A percentile compares a stretch with the other conserved stretches of the same genome.
Conservation (phyloP, 495 filamentous ascomycete species). For the Penicillium desertorum region DNA sequence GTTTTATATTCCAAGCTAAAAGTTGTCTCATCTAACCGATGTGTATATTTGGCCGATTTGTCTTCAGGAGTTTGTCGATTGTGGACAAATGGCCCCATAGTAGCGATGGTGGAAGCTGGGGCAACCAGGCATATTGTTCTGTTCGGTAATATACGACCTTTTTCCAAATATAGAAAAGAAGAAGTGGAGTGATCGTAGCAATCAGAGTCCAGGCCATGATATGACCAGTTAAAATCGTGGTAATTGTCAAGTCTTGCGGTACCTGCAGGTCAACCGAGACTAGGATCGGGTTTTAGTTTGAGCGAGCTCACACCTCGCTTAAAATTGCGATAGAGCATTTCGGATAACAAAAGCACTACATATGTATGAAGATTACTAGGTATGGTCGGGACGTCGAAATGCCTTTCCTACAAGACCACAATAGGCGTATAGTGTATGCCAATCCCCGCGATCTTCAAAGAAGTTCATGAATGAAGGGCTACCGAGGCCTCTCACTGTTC, state of each 20-base stretch:
- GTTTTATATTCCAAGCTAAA: not conserved
- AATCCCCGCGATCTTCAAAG: not conserved
- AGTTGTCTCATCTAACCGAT: not conserved
- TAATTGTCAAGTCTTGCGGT: not conserved
- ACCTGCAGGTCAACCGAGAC: not conserved
- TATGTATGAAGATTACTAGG: no score
- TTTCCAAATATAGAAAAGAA: not conserved
- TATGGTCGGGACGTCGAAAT: not conserved
- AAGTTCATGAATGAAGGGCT: not conserved
- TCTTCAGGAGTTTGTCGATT: not conserved
- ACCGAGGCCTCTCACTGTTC: not conserved
- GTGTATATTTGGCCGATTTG: not conserved
- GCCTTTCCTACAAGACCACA: not conserved
- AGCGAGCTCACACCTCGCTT: not conserved
- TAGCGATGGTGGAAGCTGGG: slow-evolving; percentile 5
- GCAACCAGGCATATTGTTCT: slow-evolving; percentile 1
- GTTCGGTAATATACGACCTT: slow-evolving; percentile 1
- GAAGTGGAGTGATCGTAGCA: not conserved
- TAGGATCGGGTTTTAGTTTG: not conserved
- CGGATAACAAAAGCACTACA: not conserved
- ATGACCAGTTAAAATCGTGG: not conserved
- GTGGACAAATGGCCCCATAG: slow-evolving; percentile 6
- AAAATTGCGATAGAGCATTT: not conserved
- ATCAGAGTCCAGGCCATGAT: not conserved
- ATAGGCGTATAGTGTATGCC: not conserved